Base-by-base conservation (phyloP, 352 stramenopile genomes). In the Phytophthora cajani region DNA sequence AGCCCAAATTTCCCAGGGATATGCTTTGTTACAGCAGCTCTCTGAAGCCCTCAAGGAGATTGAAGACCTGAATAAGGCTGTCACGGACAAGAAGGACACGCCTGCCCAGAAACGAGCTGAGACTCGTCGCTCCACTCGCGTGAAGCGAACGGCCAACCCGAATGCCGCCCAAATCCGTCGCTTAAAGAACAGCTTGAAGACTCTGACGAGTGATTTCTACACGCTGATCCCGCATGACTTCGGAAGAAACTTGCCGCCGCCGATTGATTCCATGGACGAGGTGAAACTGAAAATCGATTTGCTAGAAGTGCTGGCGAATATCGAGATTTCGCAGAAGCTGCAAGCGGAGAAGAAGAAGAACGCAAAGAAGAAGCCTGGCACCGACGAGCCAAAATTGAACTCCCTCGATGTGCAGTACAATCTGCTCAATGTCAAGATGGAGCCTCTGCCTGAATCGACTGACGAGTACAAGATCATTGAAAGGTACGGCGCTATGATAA, bases 211-310 rank as follows among this genome's bases (percentile, higher is more conserved):
- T 49, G 78, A 87, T 10, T 91, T 93, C 54, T 93, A 93, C 74
- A 85, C 83, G 30, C 47, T 93, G 32, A 89, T 93, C 49, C 85
- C 85, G 11, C 85, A 93, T 54, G 79, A 93, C 32, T 91, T 91
- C 65, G 83, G 85, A 0, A 76, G 81, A 19, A 70, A 75, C 16
- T 54, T 90, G 30, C 85, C 85, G 16, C 85, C 83, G 16, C 27
- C 80, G 17, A 88, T 93, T 53, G 80, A 85, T 52, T 84, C 81
- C 19, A 71, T 89, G 62, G 79, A 81, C 17, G 81, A 87, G 38
- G 77, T 93, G 30, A 90, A 90, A 58, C 66, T 79, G 38, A 91
- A 93, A 67, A 80, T 91, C 7, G 84, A 90, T 23, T 57, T 93
- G 58, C 82, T 93, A 0, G 77, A 91, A 54, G 80, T 91, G 38